Evolutionary conservation across 2,329 filamentous ascomycete genomes (phyloP).

Genomic region (Sarocladium kiliense): DNA sequence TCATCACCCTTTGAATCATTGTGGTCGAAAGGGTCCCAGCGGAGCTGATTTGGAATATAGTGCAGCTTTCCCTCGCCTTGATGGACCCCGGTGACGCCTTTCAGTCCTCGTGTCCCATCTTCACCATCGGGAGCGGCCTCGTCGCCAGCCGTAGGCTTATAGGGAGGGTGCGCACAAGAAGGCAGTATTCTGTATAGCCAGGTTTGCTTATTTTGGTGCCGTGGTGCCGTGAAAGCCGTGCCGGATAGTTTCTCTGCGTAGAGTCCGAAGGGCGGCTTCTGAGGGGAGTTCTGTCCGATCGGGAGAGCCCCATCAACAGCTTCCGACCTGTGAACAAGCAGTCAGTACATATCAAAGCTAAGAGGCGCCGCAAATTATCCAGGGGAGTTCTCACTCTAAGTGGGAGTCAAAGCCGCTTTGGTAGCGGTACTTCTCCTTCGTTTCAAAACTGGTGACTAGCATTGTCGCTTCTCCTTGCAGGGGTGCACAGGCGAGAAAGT

Average conservation of each 20-base stretch:
- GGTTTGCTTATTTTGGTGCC: conserved; percentile 63
- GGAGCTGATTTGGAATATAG: conserved; percentile 66
- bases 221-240: conserved; percentile 65
- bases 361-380: background rate
- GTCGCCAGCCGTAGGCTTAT: conserved; percentile 37
- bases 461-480: conserved; percentile 26
- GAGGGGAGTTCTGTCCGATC: conserved; percentile 72
- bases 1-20: conserved; percentile 47
- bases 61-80: conserved; percentile 18
- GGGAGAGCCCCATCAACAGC: conserved; percentile 71
- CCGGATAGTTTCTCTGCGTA: conserved; percentile 78
- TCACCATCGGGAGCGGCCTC: conserved; percentile 17
- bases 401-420: conserved; percentile 74
- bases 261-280: conserved; percentile 71
- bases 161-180: conserved; percentile 56
- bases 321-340: conserved; percentile 55
- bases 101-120: conserved; percentile 12
- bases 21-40: conserved; percentile 77
- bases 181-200: conserved; percentile 70
- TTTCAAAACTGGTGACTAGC: conserved; percentile 44
- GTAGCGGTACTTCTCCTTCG: conserved; percentile 62
- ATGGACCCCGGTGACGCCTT: background rate
- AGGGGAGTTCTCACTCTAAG: conserved; percentile 57
- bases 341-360: background rate
- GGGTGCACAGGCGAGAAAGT: background rate